Evolutionary conservation across 2,329 filamentous ascomycete species (phyloP).

Genomic region (Aureobasidium sp.): DNA sequence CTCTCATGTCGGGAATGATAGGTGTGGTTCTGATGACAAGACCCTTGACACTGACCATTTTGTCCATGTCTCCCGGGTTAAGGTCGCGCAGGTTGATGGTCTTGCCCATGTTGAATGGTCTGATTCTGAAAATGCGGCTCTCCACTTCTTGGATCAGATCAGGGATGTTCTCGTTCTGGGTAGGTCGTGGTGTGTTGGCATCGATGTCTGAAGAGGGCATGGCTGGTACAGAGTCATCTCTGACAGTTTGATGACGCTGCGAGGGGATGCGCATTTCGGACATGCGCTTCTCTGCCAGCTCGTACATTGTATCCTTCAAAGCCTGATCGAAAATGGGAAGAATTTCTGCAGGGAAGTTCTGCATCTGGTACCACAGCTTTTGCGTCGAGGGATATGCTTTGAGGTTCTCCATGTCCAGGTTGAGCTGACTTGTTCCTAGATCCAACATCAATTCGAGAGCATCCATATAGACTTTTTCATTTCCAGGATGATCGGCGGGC

Average conservation of each 20-base stretch:
- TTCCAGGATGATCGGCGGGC: conserved; percentile 58
- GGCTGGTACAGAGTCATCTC: conserved; percentile 65
- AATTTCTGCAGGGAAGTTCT: conserved; percentile 92
- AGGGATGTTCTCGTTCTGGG: conserved; percentile 46
- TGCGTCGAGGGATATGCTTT: conserved; percentile 87
- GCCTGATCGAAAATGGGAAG: conserved; percentile 94
- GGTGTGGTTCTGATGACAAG: conserved; percentile 92
- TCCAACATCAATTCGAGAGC: conserved; percentile 87
- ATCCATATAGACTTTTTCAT: conserved; percentile 74
- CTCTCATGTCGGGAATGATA: conserved; percentile 98
- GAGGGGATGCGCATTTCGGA: conserved; percentile 55
- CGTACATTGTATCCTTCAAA: conserved; percentile 87
- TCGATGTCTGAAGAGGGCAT: conserved; percentile 64
- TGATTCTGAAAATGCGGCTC: conserved; percentile 71
- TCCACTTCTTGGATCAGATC: conserved; percentile 73
- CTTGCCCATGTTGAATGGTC: conserved; percentile 81
- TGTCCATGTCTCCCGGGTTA: conserved; percentile 94
- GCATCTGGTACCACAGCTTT: conserved; percentile 92
- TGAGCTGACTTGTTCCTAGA: conserved; percentile 74
- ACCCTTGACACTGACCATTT: conserved; percentile 88
- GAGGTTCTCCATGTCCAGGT: conserved; percentile 80
- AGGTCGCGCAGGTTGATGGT: conserved; percentile 88
- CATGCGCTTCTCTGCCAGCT: conserved; percentile 76
- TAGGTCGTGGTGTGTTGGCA: conserved; percentile 31
- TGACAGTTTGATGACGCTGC: conserved; percentile 25